Evolutionary conservation across 495 filamentous ascomycete genomes (phyloP), one percentile per base, ranked within the genome.

Genomic region (Paragyromitra xinjiangensis): DNA sequence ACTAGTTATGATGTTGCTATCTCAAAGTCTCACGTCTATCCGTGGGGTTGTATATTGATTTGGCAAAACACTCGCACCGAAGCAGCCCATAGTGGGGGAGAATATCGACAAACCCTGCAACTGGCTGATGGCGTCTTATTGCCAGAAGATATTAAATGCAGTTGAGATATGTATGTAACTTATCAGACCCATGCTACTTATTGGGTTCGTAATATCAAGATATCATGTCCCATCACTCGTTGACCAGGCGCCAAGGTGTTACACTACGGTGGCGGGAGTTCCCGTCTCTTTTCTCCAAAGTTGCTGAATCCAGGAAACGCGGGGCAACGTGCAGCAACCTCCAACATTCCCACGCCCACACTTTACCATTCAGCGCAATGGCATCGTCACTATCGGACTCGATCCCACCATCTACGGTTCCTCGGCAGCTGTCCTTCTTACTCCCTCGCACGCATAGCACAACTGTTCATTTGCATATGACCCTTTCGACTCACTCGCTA

Each of bases 391-490:
- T 22, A 48, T 56, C 69, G 19, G 51, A 58, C 42, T 63, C 37
- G 22, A 59, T 73, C 16, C 69, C 51, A 1, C 71, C 64, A 34
- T 73, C 74, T 50, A n/a, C 50, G 19, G 22, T 44, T 24, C 74
- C 74, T 24, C 74, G 69, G 9, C 69, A 96, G 79, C 84, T 97
- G 48, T 91, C 93, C 1, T 89, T 97, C 68, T 90, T 92, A 0
- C 87, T 98, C 29, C 94, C 93, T 12, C 89, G 88, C 72, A 88
- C 91, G 6, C 85, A 91, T 6, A 91, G 93, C 81, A 94, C 93
- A 1, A 92, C 87, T 19, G 91, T 94, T 62, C 91, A 96, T 83
- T 80, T 97, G 34, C 92, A 92, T 75, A 85, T 97, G 65, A 92
- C 90, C 6, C 85, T 92, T 77, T 86, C 91, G 78, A 82, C 86